Base-by-base conservation (phyloP, 768 basidiomycete species). In the Lactarius psammicola region DNA sequence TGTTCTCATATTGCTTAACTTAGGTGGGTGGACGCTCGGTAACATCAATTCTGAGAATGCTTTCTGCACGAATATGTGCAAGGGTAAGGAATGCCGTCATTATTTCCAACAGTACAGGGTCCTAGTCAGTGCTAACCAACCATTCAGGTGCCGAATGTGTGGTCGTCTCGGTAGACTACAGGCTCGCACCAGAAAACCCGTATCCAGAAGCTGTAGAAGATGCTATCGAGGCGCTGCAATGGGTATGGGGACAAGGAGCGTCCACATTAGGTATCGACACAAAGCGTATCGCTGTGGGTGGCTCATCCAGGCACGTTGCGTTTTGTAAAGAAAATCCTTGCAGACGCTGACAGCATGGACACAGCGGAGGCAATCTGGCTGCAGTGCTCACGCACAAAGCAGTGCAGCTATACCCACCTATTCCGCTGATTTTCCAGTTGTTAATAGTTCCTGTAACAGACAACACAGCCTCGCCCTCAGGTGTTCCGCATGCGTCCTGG, bases 21-120 rank as follows among this genome's bases (percentile, higher is more conserved):
- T 69, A 87, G 89, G 90, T 49, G 90, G 90, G 38, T 90, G 90
- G 90, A 89, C 88, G 0, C 78, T 91, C 1, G 90, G 90, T 0
- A 85, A 79, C 62, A 87, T 89, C 69, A 72, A 72, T 28, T 82
- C 82, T 30, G 86, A 87, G 65, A 82, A 81, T n/a, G 76, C 84
- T 6, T 87, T 92, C 69, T 78, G 81, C 42, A 85, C 85, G 1
- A 84, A 83, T 59, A 82, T 87, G 80, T 84, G 82, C 75, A 80
- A 81, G 59, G 76, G 87, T 87, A 69, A 62, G 74, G 18, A 9
- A 20, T 23, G n/a, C 73, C 23, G 18, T 49, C 26, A 53, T 36
- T 36, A 36, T 40, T 33, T 34, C 13, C 23, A 20, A 33, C 36
- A 5, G 17, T 33, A 23, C 34, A 38, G 28, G 51, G 26, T 28